Conservation (phyloP, 2,329 filamentous ascomycete genomes). For the Cercospora sesami region DNA sequence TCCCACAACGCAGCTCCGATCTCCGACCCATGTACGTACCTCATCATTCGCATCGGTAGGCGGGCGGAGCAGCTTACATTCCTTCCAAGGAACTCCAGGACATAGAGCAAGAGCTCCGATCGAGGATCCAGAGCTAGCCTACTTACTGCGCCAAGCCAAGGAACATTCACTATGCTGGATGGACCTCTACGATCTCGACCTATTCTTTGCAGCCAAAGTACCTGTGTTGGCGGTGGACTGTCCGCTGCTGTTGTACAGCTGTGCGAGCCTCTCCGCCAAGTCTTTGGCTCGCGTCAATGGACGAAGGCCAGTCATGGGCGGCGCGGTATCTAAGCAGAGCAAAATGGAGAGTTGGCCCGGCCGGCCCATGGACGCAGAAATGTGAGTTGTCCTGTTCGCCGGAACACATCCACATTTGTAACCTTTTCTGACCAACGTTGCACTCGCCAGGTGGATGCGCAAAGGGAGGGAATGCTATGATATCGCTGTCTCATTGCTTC, state of each 20-base stretch:
- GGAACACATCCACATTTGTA: neutral
- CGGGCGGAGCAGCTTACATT: constrained; percentile 35
- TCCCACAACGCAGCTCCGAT: constrained; percentile 18
- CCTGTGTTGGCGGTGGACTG: constrained; percentile 57
- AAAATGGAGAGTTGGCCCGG: constrained; percentile 53
- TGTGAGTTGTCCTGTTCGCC: constrained; percentile 3
- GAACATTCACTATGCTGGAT: constrained; percentile 38
- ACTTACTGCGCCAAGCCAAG: constrained; percentile 53
- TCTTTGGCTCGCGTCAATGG: constrained; percentile 58
- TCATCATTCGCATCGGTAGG: constrained; percentile 30
- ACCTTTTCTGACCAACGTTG: neutral
- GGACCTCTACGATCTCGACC: constrained; percentile 58
- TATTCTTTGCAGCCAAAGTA: constrained; percentile 62
- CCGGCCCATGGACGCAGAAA: constrained; percentile 39
- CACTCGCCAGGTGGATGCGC: constrained; percentile 50
- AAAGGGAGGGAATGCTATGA: constrained; percentile 63
- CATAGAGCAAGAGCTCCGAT: constrained; percentile 27
- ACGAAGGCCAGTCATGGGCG: constrained; percentile 52
- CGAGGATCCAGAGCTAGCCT: constrained; percentile 47
- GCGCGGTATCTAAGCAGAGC: constrained; percentile 37
- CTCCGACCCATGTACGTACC: constrained; percentile 36
- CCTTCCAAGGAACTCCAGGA: constrained; percentile 13
- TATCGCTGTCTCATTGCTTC: constrained; percentile 39
- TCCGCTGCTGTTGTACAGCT: constrained; percentile 54
- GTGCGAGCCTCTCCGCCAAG: constrained; percentile 63